Conservation (phyloP, 306 rosid species). For the Prinsepia uniflora region DNA sequence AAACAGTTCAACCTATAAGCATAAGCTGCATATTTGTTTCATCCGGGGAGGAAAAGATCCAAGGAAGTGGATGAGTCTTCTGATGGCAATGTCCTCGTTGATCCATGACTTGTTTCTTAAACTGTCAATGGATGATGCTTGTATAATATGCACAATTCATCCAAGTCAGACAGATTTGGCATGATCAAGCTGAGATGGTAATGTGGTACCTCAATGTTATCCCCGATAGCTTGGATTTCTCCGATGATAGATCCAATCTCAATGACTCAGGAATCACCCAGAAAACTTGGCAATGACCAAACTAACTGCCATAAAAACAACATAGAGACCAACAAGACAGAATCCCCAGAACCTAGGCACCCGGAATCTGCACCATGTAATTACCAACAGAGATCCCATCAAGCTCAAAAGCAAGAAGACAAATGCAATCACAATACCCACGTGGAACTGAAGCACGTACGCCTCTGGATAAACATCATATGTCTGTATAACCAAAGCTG, state of each 20-base stretch:
- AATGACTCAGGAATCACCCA: conserved; percentile 33
- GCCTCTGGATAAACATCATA: conserved; percentile 63
- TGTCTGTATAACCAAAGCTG: conserved; percentile 85
- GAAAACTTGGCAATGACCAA: conserved; percentile 65
- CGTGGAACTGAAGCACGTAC: conserved; percentile 66
- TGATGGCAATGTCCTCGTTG: neutral
- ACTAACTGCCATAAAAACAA: conserved; percentile 67
- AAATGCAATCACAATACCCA: conserved; percentile 80
- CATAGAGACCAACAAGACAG: conserved; percentile 81
- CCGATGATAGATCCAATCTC: neutral
- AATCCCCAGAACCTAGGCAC: conserved; percentile 96
- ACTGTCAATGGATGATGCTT: neutral
- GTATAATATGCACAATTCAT: conserved; percentile 7
- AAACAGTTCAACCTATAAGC: neutral
- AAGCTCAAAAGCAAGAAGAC: conserved; percentile 82
- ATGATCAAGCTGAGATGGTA: conserved; percentile 7
- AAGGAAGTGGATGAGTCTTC: neutral
- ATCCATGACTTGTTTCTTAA: neutral
- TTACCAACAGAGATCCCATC: conserved; percentile 90
- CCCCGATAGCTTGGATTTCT: neutral
- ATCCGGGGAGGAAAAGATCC: neutral
- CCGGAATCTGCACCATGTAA: conserved; percentile 87
- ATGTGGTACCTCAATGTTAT: neutral
- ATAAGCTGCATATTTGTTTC: neutral
- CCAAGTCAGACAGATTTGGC: conserved; percentile 2